Percentiles rank a stretch among this genome's conserved stretches.
Conservation (phyloP, 2,329 filamentous ascomycete genomes). For the Alternaria postmessia region DNA sequence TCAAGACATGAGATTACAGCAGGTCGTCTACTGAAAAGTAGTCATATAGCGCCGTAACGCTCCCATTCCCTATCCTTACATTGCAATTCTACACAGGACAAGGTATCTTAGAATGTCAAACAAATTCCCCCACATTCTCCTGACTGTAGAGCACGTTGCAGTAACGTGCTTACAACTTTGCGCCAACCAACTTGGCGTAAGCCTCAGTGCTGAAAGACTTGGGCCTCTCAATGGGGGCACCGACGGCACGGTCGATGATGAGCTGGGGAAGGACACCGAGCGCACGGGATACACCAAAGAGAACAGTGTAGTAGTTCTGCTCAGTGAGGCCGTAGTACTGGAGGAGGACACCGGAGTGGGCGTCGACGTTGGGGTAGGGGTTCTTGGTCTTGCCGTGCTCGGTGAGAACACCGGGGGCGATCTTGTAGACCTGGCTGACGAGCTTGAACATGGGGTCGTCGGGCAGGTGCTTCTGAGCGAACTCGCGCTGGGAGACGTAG, state of each 20-base stretch:
- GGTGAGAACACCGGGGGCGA: conserved; percentile 94
- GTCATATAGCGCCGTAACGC: conserved; percentile 42
- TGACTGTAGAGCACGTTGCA: conserved; percentile 10
- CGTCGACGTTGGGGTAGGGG: conserved; percentile 98
- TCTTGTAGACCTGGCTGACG: conserved; percentile 99
- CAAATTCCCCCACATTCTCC: conserved; percentile 27
- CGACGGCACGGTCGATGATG: conserved; percentile 98
- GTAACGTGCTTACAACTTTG: conserved; percentile 75
- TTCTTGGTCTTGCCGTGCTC: conserved; percentile 99
- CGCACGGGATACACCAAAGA: conserved; percentile 98
- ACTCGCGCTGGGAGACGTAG: conserved; percentile 97
- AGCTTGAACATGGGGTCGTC: conserved; percentile 99
- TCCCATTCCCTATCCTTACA: conserved; percentile 43
- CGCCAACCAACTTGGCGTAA: conserved; percentile 90
- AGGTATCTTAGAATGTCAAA: conserved; percentile 37
- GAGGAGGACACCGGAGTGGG: conserved; percentile 97
- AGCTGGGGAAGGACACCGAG: conserved; percentile 98
- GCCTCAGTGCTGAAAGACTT: conserved; percentile 99
- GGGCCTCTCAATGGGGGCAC: conserved; percentile 96
- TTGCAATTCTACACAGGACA: conserved; percentile 48
- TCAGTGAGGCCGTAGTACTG: conserved; percentile 99
- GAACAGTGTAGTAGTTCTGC: conserved; percentile 99
- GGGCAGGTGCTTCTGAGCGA: conserved; percentile 91
- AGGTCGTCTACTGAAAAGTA: conserved; percentile 37
- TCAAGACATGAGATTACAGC: conserved; percentile 39